Evolutionary conservation across 1,139 yeast genomes (phyloP), one percentile per base, ranked within the genome.

Genomic region (Zygosaccharomyces sapae): DNA sequence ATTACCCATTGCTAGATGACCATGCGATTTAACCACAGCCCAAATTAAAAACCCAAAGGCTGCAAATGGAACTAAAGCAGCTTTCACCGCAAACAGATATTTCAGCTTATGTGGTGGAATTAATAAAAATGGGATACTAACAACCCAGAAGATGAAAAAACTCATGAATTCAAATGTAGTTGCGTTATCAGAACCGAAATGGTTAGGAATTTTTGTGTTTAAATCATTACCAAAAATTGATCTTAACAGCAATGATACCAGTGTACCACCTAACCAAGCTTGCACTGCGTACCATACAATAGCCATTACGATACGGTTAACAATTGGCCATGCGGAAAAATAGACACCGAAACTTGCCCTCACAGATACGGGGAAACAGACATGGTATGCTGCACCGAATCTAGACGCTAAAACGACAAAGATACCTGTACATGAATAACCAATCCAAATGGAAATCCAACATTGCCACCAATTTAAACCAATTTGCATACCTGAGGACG

Each of bases 391-490:
- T 2, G 87, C 73, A 59, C 95, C 95, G 37, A 83, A 76, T 58
- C 90, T 72, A 19, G 90, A 83, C 29, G 83, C 76, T 22, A 80
- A 63, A 19, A 78, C 76, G 41, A 86, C 83, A 60, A 83, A 83
- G 1, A 75, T 58, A 58, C 83, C 86, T 51, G 81, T 79, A 44
- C 81, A 63, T 31, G 73, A 62, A 62, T 82, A 82, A 10, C 88
- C 88, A 22, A 81, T 56, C 94, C 95, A 86, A 20, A 87, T 90
- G 0, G 92, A 77, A 30, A 86, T 63, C 95, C 95, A 87, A 13
- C 86, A 81, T 65, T 81, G 89, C 94, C 95, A 87, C 95, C 95
- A 86, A 13, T 82, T 79, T 68, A 87, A 70, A 5, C 92, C 92
- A 35, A 77, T 75, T 45, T 72, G 72, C 50, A 83, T 83, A 54